These are phyloP conservation scores for Wickerhamiella shivajii DNA, from an alignment of 805 yeast species.

Conservation along the genomic window DNA sequence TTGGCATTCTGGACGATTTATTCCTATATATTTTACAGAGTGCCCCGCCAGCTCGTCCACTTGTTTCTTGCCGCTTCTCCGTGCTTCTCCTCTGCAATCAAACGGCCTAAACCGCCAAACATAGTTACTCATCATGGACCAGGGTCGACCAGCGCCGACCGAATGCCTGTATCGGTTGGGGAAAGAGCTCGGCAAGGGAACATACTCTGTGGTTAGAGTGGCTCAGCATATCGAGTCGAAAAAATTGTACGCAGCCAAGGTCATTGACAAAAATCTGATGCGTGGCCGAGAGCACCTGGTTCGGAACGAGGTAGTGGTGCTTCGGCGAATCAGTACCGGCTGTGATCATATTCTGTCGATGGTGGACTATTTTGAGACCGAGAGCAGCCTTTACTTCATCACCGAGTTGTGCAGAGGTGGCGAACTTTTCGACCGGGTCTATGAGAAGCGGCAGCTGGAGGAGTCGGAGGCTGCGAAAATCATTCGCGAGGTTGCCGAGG, in stretches of 20 bases:
- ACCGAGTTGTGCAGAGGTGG: constrained; percentile 58
- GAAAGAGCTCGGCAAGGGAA: constrained; percentile 29
- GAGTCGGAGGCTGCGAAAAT: constrained; percentile 37
- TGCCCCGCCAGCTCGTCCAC: no score
- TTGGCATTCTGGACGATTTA: no score
- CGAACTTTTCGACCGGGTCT: constrained; percentile 49
- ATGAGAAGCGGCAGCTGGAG: constrained; percentile 31
- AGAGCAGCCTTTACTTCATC: constrained; percentile 36
- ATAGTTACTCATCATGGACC: not conserved
- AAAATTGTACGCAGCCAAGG: constrained; percentile 38
- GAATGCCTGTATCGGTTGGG: constrained; percentile 20
- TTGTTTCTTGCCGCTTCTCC: no score
- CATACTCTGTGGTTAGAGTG: constrained; percentile 31
- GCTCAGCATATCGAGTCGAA: constrained; percentile 29
- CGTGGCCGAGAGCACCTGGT: constrained; percentile 41
- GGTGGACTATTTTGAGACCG: constrained; percentile 58
- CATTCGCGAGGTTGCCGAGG: constrained; percentile 36
- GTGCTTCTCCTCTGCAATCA: no score
- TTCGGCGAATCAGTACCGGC: constrained; percentile 35
- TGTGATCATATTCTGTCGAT: constrained; percentile 45
- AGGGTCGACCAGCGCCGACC: constrained; percentile 6
- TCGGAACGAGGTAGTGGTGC: constrained; percentile 45
- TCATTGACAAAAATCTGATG: constrained; percentile 35
- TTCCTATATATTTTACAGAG: no score
- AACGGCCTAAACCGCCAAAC: no score